Percentiles rank a stretch among this genome's conserved stretches.
Conservation (phyloP, 345 rosid species). For the Dimocarpus longan region DNA sequence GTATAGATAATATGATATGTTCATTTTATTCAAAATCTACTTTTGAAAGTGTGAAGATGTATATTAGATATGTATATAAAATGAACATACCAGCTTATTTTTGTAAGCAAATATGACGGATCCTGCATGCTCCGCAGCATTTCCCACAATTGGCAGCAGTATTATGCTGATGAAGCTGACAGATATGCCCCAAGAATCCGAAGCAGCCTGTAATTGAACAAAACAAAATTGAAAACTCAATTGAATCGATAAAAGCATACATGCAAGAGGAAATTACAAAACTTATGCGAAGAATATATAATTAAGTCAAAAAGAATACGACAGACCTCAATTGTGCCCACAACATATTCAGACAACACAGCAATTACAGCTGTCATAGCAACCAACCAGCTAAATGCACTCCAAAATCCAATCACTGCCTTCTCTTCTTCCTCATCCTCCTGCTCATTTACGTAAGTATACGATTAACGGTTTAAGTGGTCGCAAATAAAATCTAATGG, state of each 20-base stretch:
- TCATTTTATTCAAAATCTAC: too few relatives aligned
- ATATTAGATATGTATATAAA: background rate
- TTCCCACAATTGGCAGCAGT: slow-evolving; percentile 86
- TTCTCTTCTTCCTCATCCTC: slow-evolving; percentile 67
- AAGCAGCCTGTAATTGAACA: slow-evolving; percentile 60
- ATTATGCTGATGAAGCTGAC: slow-evolving; percentile 86
- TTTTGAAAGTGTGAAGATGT: too few relatives aligned
- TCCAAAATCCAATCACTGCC: slow-evolving; percentile 81
- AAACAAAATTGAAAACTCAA: background rate
- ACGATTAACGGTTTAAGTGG: too few relatives aligned
- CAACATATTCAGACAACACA: slow-evolving; percentile 79
- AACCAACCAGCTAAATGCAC: slow-evolving; percentile 72
- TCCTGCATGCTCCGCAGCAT: slow-evolving; percentile 99
- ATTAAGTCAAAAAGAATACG: background rate
- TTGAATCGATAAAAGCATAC: background rate
- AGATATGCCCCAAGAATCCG: slow-evolving; percentile 88
- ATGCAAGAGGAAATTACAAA: background rate
- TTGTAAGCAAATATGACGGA: slow-evolving; percentile 85
- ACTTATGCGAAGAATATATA: background rate
- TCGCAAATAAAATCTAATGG: too few relatives aligned
- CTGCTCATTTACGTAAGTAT: slow-evolving; percentile 9
- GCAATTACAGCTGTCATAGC: slow-evolving; percentile 81
- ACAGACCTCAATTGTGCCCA: slow-evolving; percentile 86
- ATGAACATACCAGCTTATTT: slow-evolving; percentile 77
- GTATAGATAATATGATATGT: too few relatives aligned